A percentile compares a stretch with the other conserved stretches of the same genome.
phyloP scores from a whole-genome alignment of 352 stramenopile species.

The Globisporangium cystogenes region DNA sequence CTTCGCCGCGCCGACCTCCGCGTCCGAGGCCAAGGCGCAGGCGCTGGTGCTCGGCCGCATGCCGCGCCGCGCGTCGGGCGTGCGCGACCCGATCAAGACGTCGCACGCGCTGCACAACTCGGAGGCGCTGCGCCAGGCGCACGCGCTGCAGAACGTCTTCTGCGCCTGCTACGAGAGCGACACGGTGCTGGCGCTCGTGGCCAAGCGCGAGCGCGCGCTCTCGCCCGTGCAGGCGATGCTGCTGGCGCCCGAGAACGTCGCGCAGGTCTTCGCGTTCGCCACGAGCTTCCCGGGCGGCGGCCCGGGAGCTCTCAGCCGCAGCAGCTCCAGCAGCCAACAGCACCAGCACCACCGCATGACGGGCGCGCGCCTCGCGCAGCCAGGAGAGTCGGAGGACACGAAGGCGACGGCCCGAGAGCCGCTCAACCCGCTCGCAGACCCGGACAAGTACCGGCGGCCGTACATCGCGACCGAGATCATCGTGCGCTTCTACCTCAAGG shows the following conservation, averaged over 20 bases:
- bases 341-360: constrained; percentile 4
- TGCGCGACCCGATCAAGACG: constrained; percentile 49
- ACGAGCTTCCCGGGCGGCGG: constrained; percentile 23
- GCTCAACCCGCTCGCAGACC: constrained; percentile 14
- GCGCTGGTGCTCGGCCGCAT: constrained; percentile 13
- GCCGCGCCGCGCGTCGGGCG: constrained; percentile 25
- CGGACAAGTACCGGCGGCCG: constrained; percentile 47
- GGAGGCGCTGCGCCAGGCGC: constrained; percentile 52
- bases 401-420: neutral
- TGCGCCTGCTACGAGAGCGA: constrained; percentile 73
- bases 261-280: constrained; percentile 57
- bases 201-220: constrained; percentile 49
- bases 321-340: constrained; percentile 4
- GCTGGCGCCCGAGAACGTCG: constrained; percentile 50
- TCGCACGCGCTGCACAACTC: constrained; percentile 73
- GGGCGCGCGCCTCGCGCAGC: neutral
- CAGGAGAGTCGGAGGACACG: neutral
- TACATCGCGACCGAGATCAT: constrained; percentile 74
- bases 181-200: constrained; percentile 53
- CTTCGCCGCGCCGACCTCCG: constrained; percentile 31
- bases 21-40: constrained; percentile 9
- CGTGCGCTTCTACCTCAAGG: constrained; percentile 67
- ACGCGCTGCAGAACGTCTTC: constrained; percentile 66
- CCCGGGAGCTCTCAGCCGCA: too few species aligned
- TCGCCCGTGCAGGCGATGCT: constrained; percentile 65